phyloP scores from a whole-genome alignment of 495 filamentous ascomycete species.

The Halenospora varia region DNA sequence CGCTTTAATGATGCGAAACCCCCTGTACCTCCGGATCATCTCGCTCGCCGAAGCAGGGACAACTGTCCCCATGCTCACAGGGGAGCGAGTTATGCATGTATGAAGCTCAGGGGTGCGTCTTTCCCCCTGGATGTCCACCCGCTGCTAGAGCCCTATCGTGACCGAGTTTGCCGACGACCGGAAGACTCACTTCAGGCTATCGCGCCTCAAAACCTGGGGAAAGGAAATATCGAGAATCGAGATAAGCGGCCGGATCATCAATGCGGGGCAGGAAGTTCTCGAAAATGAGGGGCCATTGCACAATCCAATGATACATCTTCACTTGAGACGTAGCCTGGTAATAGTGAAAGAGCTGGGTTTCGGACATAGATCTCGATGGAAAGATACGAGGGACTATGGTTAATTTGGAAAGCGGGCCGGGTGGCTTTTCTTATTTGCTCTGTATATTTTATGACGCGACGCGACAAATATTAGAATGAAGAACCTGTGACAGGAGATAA shows the following conservation, averaged over 20 bases:
- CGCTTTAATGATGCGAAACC: not conserved
- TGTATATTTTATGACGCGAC: not conserved
- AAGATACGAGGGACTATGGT: not conserved
- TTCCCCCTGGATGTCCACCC: not conserved
- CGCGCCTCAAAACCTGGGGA: constrained; percentile 4
- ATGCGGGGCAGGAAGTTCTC: not conserved
- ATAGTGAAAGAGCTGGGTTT: not conserved
- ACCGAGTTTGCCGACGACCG: constrained; percentile 1
- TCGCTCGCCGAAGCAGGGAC: not conserved
- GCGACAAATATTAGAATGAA: not conserved
- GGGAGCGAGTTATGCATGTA: not conserved
- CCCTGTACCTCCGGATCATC: not conserved
- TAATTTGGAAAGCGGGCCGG: constrained; percentile 1
- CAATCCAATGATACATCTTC: not conserved
- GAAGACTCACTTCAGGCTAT: not conserved
- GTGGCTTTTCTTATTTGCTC: not conserved
- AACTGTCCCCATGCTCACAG: not conserved
- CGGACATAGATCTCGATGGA: not conserved
- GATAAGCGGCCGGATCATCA: not conserved
- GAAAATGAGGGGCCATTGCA: not conserved
- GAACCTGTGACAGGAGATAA: not conserved
- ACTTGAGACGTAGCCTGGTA: not conserved
- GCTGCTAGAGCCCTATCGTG: not conserved
- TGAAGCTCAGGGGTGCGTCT: not conserved
- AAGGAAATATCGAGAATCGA: not conserved